phyloP scores from a whole-genome alignment of 1,284 basidiomycete genomes.

The Pseudozyma flocculosa region DNA sequence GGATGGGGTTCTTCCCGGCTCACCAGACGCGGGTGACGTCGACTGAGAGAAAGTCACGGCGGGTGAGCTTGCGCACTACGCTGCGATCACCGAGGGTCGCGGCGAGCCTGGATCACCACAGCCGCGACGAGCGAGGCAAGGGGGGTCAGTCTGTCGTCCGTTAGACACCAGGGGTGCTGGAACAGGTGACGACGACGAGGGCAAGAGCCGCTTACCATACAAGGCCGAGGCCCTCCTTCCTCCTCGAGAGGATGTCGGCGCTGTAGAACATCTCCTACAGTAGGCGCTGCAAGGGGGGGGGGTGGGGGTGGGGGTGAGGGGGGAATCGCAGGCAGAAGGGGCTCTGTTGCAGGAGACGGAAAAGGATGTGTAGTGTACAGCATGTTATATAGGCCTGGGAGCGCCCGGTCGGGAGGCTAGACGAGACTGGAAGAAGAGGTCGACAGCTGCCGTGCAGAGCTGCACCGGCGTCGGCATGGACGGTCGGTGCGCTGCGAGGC shows the following conservation, averaged over 20 bases:
- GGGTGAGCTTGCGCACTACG: slow-evolving; percentile 26
- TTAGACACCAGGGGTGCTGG: too few species aligned
- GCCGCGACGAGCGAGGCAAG: too few species aligned
- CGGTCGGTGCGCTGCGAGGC: too few species aligned
- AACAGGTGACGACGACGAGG: too few species aligned
- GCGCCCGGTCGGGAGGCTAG: too few species aligned
- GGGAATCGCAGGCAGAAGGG: too few species aligned
- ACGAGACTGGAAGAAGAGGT: background rate
- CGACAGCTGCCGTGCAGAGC: too few species aligned
- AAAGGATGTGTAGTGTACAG: background rate
- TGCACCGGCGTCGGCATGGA: too few species aligned
- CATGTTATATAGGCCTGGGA: slow-evolving; percentile 3
- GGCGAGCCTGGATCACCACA: slow-evolving; percentile 30
- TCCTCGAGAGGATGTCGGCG: slow-evolving; percentile 35
- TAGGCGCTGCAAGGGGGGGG: background rate
- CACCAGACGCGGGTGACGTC: slow-evolving; percentile 29
- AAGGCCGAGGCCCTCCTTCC: slow-evolving; percentile 38
- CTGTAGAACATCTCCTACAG: slow-evolving; percentile 38
- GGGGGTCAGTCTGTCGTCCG: too few species aligned
- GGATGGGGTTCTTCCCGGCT: background rate
- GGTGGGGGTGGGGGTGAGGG: too few species aligned
- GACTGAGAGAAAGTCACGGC: slow-evolving; percentile 29
- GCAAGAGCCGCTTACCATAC: slow-evolving; percentile 30
- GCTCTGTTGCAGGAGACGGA: slow-evolving; percentile 4
- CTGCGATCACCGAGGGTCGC: slow-evolving; percentile 39